phyloP scores from a whole-genome alignment of 2,329 filamentous ascomycete species.

The Diplodia mutila region DNA sequence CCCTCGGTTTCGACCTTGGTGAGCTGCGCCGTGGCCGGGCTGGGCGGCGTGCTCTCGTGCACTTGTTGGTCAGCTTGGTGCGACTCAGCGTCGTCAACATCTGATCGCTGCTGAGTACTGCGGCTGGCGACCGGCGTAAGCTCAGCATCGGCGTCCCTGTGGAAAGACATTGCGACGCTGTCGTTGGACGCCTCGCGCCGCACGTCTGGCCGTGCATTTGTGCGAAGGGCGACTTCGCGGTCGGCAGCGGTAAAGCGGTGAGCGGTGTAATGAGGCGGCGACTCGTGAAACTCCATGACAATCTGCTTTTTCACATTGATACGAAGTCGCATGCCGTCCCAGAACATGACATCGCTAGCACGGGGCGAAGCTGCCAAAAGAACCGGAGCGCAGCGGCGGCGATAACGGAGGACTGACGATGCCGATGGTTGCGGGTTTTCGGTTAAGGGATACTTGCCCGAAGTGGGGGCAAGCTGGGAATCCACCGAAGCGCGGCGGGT shows the following conservation, averaged over 20 bases:
- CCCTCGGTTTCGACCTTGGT: slow-evolving; percentile 23
- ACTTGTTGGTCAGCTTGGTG: slow-evolving; percentile 7
- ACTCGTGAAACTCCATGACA: slow-evolving; percentile 47
- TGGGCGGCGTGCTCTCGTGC: slow-evolving; percentile 10
- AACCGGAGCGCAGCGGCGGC: slow-evolving; percentile 52
- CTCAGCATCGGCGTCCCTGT: slow-evolving; percentile 18
- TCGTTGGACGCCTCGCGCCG: slow-evolving; percentile 12
- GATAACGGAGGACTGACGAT: slow-evolving; percentile 49
- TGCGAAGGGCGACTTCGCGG: slow-evolving; percentile 6
- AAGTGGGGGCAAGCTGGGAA: not conserved
- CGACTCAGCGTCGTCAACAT: slow-evolving; percentile 9
- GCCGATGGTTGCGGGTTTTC: slow-evolving; percentile 31
- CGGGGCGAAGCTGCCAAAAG: slow-evolving; percentile 49
- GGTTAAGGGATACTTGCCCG: slow-evolving; percentile 2
- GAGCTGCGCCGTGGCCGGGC: slow-evolving; percentile 14
- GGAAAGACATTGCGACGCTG: slow-evolving; percentile 18
- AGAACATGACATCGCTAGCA: slow-evolving; percentile 52
- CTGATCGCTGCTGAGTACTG: slow-evolving; percentile 19
- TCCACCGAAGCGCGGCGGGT: slow-evolving; percentile 7
- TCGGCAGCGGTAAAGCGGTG: slow-evolving; percentile 39
- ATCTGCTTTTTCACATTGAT: slow-evolving; percentile 49
- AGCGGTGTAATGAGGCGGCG: slow-evolving; percentile 51
- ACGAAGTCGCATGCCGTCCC: slow-evolving; percentile 47
- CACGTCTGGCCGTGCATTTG: slow-evolving; percentile 2
- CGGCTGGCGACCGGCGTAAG: slow-evolving; percentile 24